Evolutionary conservation across 495 filamentous ascomycete species (phyloP).

Genomic region (Platismatia glauca): DNA sequence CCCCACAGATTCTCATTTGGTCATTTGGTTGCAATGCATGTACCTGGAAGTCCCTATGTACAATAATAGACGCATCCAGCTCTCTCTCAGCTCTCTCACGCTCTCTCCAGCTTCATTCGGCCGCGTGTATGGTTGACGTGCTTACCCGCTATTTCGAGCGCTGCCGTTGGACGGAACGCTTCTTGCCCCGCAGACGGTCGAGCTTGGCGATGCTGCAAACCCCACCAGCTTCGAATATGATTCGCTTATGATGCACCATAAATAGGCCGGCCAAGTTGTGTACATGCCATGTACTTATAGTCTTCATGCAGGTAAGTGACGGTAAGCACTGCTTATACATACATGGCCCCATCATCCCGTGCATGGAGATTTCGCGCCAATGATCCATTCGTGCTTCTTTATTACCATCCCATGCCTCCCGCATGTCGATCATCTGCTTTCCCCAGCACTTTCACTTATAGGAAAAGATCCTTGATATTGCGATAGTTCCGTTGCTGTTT

Average conservation of each 20-base stretch:
- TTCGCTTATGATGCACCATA: background rate
- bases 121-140: background rate
- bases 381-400: background rate
- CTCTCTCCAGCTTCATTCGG: background rate
- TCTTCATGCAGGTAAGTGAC: background rate
- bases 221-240: background rate
- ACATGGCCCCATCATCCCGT: background rate
- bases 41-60: no score
- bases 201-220: background rate
- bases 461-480: background rate
- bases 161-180: background rate
- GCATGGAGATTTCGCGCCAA: background rate
- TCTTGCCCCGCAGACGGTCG: background rate
- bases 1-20: no score
- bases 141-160: background rate
- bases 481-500: background rate
- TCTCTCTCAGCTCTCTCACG: background rate
- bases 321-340: background rate
- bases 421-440: background rate
- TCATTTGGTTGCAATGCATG: no score
- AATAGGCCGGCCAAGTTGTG: background rate
- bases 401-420: background rate
- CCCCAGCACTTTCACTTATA: background rate
- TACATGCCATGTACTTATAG: background rate
- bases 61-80: no score